Base-by-base conservation (phyloP, 192 early-diverging fungal genomes). In the Coemansia sp. region DNA sequence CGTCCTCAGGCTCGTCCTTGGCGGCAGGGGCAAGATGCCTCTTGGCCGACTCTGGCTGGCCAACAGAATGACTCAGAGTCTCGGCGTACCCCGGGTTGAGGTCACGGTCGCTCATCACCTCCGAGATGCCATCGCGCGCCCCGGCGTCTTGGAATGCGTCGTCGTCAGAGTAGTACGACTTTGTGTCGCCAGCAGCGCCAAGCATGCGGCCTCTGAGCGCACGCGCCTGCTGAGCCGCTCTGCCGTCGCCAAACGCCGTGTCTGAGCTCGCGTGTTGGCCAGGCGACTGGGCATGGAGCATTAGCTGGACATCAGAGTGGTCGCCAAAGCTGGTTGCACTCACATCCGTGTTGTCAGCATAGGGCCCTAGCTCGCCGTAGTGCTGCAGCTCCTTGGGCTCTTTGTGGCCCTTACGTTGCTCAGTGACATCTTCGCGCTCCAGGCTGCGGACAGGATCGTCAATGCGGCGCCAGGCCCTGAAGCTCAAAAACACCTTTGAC, bases 401-500 rank as follows among this genome's bases (percentile, higher is more conserved):
- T 74, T 69, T 86, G 79, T 59, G 71, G 66, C 68, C 62, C 38
- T n/a, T 32, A 45, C 70, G 81, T 71, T 87, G 82, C 41, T 89
- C 85, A 37, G 86, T 84, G 34, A 82, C 83, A 47, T 94, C 70
- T 62, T 67, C 64, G 68, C 81, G 81, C 68, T 84, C 92, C 13
- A 83, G 53, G 12, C 76, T 84, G 20, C 90, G 88, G 52, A 96
- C 80, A 13, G 79, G 82, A 62, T 91, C 89, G 73, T 98, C 96
- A 37, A 98, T 82, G 39, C 84, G 84, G 58, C 91, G 85, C 96
- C 95, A 98, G 15, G 86, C 84, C 2, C 30, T 65, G 77, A 93
- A 94, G 62, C 84, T 86, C 45, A 98, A 66, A 64, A 89, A 95
- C 18, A 95, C 81, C 68, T 91, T 84, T 24, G 71, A 74, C 27